Conservation (phyloP, 1,284 basidiomycete genomes). For the Anthracocystis panici-leucophaei region DNA sequence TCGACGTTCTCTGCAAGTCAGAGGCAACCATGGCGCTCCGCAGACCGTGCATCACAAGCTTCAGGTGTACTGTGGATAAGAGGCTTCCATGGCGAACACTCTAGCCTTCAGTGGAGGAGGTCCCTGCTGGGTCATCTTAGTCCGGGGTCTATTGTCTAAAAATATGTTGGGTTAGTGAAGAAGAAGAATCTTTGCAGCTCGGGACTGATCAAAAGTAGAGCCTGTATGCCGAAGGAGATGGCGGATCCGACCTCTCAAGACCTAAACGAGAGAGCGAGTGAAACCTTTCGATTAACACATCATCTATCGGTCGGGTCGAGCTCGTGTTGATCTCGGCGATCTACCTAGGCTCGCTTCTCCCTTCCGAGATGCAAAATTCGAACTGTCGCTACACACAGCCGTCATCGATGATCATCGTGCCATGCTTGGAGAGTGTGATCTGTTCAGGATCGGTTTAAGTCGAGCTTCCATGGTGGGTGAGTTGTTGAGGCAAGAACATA, state of each 20-base stretch:
- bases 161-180: too few relatives aligned
- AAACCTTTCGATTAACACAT: background rate
- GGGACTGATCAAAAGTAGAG: too few relatives aligned
- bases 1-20: background rate
- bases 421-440: too few relatives aligned
- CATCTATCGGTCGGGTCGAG: conserved; percentile 1
- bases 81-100: background rate
- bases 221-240: too few relatives aligned
- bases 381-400: background rate
- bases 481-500: too few relatives aligned
- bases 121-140: background rate
- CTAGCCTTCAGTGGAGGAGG: background rate
- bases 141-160: too few relatives aligned
- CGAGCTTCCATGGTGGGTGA: too few relatives aligned
- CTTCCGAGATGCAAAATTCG: background rate
- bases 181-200: too few relatives aligned
- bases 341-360: conserved; percentile 8
- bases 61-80: background rate
- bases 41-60: background rate
- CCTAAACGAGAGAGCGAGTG: background rate
- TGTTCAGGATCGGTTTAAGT: too few relatives aligned
- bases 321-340: conserved; percentile 20
- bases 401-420: background rate
- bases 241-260: background rate
- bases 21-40: conserved; percentile 2